Conservation (phyloP, 2,329 filamentous ascomycete genomes). For the Sphaerostilbella broomeana region DNA sequence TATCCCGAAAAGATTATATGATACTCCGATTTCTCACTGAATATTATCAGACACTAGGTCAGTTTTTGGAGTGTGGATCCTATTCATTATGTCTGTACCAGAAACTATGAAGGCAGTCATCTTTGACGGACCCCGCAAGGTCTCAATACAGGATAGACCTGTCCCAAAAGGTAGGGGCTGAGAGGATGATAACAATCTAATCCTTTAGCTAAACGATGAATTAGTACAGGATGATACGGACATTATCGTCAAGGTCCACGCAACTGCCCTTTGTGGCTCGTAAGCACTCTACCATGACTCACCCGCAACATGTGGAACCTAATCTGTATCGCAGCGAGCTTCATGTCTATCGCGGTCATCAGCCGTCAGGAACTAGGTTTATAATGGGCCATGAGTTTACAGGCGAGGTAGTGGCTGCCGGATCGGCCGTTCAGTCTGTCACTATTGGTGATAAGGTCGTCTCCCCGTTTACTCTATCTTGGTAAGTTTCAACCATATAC, state of each 20-base stretch:
- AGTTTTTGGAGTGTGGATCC: no score
- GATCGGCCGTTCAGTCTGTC: constrained; percentile 60
- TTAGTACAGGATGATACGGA: constrained; percentile 63
- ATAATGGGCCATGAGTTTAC: constrained; percentile 84
- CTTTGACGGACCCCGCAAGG: constrained; percentile 70
- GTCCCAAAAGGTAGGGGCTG: constrained; percentile 52
- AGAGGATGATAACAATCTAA: not conserved
- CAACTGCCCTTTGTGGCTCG: constrained; percentile 84
- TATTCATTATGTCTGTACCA: constrained; percentile 27
- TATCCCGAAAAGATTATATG: no score
- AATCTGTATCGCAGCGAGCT: no score
- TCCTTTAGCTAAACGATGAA: constrained; percentile 13
- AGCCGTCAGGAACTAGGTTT: constrained; percentile 58
- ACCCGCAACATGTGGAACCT: no score
- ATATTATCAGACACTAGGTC: no score
- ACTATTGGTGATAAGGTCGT: constrained; percentile 72
- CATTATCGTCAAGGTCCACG: constrained; percentile 74
- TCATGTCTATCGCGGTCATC: constrained; percentile 78
- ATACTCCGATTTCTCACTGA: no score
- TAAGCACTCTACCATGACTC: constrained; percentile 35
- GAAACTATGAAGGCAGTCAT: constrained; percentile 80
- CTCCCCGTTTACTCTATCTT: constrained; percentile 75
- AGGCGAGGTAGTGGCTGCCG: constrained; percentile 63
- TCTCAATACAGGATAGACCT: constrained; percentile 72
- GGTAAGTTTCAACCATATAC: constrained; percentile 53